Percentiles rank a stretch among this genome's conserved stretches.
Evolutionary conservation across 2,329 filamentous ascomycete genomes (phyloP).

Genomic region (Hypoxylon sp.): DNA sequence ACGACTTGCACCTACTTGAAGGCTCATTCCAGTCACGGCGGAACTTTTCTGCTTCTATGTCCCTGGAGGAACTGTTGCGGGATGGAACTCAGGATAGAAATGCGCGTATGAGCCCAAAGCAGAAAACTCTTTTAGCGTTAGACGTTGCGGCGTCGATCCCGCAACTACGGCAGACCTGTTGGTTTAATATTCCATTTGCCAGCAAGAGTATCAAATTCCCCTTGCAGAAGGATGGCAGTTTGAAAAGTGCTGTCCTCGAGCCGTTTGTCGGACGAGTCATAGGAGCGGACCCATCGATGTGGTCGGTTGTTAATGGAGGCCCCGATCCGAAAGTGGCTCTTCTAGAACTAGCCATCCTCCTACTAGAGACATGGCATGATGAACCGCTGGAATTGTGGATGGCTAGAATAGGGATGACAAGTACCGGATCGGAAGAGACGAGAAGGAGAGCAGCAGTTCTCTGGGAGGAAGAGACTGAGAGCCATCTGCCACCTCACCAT

Average conservation of each 20-base stretch:
- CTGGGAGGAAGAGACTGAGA: slow-evolving; percentile 19
- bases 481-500: slow-evolving; percentile 13
- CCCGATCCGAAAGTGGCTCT: slow-evolving; percentile 35
- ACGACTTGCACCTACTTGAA: slow-evolving; percentile 7
- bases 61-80: not conserved
- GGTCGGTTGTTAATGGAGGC: not conserved
- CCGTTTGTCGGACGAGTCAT: slow-evolving; percentile 1
- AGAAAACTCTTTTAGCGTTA: not conserved
- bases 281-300: not conserved
- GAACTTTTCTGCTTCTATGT: not conserved
- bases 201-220: slow-evolving; percentile 20
- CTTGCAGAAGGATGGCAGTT: not conserved
- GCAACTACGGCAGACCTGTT: slow-evolving; percentile 20
- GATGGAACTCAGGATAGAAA: not conserved
- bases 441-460: slow-evolving; percentile 39
- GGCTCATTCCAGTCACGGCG: not conserved
- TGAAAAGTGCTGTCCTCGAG: not conserved
- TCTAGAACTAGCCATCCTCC: slow-evolving; percentile 48
- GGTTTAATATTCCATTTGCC: slow-evolving; percentile 21
- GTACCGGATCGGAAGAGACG: not conserved
- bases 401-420: not conserved
- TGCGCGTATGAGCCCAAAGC: not conserved
- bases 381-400: not conserved
- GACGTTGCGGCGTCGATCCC: slow-evolving; percentile 19
- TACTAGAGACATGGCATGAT: slow-evolving; percentile 47